These are phyloP conservation scores for Cryptococcus neoformans DNA, from an alignment of 1,284 basidiomycete species.

Conservation along the genomic window DNA sequence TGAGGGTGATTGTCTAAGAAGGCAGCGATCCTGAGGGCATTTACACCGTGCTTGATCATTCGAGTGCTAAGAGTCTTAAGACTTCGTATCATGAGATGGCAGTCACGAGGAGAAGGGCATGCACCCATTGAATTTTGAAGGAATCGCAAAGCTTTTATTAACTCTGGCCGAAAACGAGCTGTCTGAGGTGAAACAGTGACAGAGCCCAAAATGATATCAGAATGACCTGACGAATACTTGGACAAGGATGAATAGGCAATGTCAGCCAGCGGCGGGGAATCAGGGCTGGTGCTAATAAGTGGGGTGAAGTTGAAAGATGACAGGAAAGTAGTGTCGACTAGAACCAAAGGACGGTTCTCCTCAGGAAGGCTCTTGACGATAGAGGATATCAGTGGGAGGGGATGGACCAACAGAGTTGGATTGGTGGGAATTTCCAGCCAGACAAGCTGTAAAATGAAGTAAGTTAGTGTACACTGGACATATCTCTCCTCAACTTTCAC, in stretches of 20 bases:
- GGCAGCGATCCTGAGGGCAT: conserved; percentile 73
- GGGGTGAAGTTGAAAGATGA: conserved; percentile 91
- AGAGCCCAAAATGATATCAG: conserved; percentile 85
- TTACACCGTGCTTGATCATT: conserved; percentile 81
- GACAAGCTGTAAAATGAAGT: conserved; percentile 60
- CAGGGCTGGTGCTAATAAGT: conserved; percentile 58
- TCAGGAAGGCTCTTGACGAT: conserved; percentile 59
- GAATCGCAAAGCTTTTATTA: conserved; percentile 64
- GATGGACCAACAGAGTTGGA: conserved; percentile 67
- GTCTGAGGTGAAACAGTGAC: conserved; percentile 56
- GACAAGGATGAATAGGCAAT: conserved; percentile 57
- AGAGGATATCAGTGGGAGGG: conserved; percentile 69
- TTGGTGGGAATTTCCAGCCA: conserved; percentile 98
- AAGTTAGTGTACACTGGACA: neutral
- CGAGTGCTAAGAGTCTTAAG: conserved; percentile 85
- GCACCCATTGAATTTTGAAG: conserved; percentile 88
- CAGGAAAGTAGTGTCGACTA: conserved; percentile 90
- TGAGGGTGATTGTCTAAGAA: conserved; percentile 56
- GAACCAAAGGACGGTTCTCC: conserved; percentile 58
- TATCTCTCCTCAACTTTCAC: conserved; percentile 24
- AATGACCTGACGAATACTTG: conserved; percentile 93
- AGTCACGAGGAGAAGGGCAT: conserved; percentile 83
- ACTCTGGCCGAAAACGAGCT: conserved; percentile 12
- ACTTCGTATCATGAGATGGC: conserved; percentile 86
- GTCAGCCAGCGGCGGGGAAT: conserved; percentile 57